These are phyloP conservation scores for Wickerhamiella galacta DNA, from an alignment of 805 yeast genomes.

Conservation along the genomic window DNA sequence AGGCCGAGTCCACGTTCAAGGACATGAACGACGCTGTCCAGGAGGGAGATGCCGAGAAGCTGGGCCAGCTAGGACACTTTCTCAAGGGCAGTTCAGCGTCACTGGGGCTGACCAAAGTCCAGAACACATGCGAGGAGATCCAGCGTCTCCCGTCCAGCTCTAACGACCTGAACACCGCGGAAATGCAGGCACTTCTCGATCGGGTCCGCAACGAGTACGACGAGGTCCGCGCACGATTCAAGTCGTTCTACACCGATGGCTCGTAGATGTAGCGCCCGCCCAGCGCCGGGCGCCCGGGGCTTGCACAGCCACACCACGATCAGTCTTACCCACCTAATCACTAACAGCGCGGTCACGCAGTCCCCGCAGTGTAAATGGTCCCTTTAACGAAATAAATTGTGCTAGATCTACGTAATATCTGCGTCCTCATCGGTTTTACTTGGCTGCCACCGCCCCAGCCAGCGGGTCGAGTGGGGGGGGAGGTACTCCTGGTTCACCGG, in stretches of 20 bases:
- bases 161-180: conserved; percentile 23
- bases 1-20: conserved; percentile 63
- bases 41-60: conserved; percentile 30
- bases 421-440: background rate
- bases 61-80: conserved; percentile 76
- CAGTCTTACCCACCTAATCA: too few species aligned
- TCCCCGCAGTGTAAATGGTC: too few species aligned
- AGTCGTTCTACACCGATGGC: conserved; percentile 13
- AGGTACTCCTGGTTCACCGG: conserved; percentile 48
- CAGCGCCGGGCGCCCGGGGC: too few species aligned
- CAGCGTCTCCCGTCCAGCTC: conserved; percentile 86
- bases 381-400: too few species aligned
- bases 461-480: conserved; percentile 33
- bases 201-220: conserved; percentile 22
- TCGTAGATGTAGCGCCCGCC: background rate
- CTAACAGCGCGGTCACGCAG: too few species aligned
- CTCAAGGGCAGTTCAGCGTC: conserved; percentile 93
- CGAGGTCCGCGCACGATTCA: conserved; percentile 19
- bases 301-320: too few species aligned
- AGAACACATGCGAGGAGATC: conserved; percentile 78
- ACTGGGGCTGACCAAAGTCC: conserved; percentile 66
- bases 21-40: conserved; percentile 44
- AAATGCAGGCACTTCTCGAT: conserved; percentile 15
- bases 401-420: too few species aligned
- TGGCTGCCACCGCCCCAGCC: conserved; percentile 5